Evolutionary conservation across 1,139 yeast genomes (phyloP).

Genomic region (Eremothecium gossypii): DNA sequence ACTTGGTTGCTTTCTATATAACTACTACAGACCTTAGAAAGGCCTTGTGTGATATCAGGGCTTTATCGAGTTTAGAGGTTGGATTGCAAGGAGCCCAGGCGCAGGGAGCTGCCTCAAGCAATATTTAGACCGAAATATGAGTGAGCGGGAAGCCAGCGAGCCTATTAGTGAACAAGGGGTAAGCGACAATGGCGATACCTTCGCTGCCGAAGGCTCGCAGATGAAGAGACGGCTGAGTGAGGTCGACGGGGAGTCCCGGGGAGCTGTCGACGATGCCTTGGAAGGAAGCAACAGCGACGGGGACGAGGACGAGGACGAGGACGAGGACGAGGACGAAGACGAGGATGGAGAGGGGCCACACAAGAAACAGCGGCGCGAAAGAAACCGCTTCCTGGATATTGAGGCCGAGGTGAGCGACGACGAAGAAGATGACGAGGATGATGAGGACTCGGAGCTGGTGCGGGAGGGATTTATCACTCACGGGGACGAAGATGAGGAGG

Average conservation of each 20-base stretch:
- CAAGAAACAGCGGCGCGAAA: constrained; percentile 57
- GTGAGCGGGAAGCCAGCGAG: too few relatives aligned
- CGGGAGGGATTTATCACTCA: constrained; percentile 67
- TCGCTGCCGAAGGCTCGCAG: background rate
- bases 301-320: constrained; percentile 36
- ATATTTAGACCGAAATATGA: too few relatives aligned
- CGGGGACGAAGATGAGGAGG: constrained; percentile 49
- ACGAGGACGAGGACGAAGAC: constrained; percentile 49
- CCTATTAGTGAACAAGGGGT: background rate
- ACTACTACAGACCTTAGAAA: too few relatives aligned
- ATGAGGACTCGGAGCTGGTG: constrained; percentile 80
- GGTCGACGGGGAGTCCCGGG: background rate
- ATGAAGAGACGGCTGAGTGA: background rate
- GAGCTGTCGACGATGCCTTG: background rate
- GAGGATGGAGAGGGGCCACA: constrained; percentile 58
- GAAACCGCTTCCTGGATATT: constrained; percentile 92
- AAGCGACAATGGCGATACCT: background rate
- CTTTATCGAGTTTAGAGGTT: too few relatives aligned
- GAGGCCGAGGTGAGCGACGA: constrained; percentile 99
- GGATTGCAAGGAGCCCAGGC: too few relatives aligned
- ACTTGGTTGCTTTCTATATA: too few relatives aligned
- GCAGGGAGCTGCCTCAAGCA: too few relatives aligned
- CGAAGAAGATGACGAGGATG: constrained; percentile 91
- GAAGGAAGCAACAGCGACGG: constrained; percentile 11
- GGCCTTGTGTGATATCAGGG: too few relatives aligned